phyloP scores from a whole-genome alignment of 1,139 yeast genomes.

The Saccharomyces hybrid region DNA sequence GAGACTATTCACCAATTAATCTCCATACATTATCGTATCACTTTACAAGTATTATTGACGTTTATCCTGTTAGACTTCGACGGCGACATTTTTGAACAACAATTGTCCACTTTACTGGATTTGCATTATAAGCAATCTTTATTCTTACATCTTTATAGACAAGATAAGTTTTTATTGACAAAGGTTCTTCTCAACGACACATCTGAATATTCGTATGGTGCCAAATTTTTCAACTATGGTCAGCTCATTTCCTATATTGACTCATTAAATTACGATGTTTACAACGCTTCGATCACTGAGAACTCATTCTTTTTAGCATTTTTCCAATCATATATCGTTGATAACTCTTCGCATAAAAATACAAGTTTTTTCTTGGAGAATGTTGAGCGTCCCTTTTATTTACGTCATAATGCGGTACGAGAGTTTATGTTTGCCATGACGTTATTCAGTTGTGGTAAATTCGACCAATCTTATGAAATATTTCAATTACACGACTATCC shows the following conservation, averaged over 20 bases:
- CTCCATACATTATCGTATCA: slow-evolving; percentile 21
- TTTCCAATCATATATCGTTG: slow-evolving; percentile 8
- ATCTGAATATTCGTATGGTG: slow-evolving; percentile 22
- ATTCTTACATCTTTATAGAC: slow-evolving; percentile 21
- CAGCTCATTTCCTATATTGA: slow-evolving; percentile 22
- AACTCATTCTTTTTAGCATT: slow-evolving; percentile 21
- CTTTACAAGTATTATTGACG: slow-evolving; percentile 21
- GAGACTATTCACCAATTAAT: slow-evolving; percentile 24
- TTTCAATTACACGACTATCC: slow-evolving; percentile 23
- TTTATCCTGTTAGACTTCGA: slow-evolving; percentile 29
- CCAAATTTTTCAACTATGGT: slow-evolving; percentile 18
- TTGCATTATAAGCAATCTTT: slow-evolving; percentile 25
- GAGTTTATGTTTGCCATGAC: slow-evolving; percentile 27
- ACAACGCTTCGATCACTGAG: slow-evolving; percentile 11
- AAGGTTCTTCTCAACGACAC: slow-evolving; percentile 18
- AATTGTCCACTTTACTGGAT: slow-evolving; percentile 19
- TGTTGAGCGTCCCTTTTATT: slow-evolving; percentile 18
- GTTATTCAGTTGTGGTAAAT: slow-evolving; percentile 22
- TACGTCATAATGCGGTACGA: slow-evolving; percentile 16
- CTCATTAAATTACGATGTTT: slow-evolving; percentile 14
- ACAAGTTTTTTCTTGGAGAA: slow-evolving; percentile 13
- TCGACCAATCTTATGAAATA: slow-evolving; percentile 21
- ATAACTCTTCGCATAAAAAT: slow-evolving; percentile 11
- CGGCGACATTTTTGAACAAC: slow-evolving; percentile 16
- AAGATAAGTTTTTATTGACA: slow-evolving; percentile 18